Base-by-base conservation (phyloP, 495 filamentous ascomycete species). In the Rusavskia elegans region DNA sequence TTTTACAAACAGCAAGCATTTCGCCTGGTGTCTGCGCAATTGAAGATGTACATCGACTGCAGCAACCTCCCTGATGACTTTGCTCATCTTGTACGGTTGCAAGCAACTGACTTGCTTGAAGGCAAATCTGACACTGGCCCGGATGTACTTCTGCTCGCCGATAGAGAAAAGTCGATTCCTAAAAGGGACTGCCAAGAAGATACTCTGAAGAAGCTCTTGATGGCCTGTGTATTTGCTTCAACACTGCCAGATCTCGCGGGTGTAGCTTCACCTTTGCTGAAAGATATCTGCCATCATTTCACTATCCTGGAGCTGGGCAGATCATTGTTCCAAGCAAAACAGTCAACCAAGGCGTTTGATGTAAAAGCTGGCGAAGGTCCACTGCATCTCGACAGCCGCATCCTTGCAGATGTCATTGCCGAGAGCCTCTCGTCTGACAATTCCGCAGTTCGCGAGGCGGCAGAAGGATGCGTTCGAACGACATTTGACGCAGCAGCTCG, bases 1-100 rank as follows among this genome's bases (percentile, higher is more conserved):
- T 90, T 85, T 59, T 93, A 97, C 70, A 97, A 97, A 66, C 82
- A 87, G 60, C 89, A 97, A 62, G 89, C 93, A 0, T 78, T 95
- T 51, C 78, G 85, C 44, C 72, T 97, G 50, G 78, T 99, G 48
- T 84, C 82, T 50, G 76, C 88, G 3, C 87, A 96, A 57, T 66
- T 93, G 36, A 99, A 96, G 64, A 74, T 97, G 25, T 78, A 87
- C 45, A 83, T 99, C 51, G 92, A 93, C 9, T 77, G 79, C 55
- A 90, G 97, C 61, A 84, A 72, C 54, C 68, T 97, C 8, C 90
- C 90, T 0, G 92, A 97, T 30, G 90, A 97, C 56, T 79, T 96
- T 56, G 78, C 84, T 13, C 79, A 83, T 29, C 68, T 90, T 13
- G 77, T 99, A 45, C 83, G 93, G 39, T 73, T 96, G 48, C 84